Conservation (phyloP, 1,139 yeast genomes). For the Blastobotrys elegans region DNA sequence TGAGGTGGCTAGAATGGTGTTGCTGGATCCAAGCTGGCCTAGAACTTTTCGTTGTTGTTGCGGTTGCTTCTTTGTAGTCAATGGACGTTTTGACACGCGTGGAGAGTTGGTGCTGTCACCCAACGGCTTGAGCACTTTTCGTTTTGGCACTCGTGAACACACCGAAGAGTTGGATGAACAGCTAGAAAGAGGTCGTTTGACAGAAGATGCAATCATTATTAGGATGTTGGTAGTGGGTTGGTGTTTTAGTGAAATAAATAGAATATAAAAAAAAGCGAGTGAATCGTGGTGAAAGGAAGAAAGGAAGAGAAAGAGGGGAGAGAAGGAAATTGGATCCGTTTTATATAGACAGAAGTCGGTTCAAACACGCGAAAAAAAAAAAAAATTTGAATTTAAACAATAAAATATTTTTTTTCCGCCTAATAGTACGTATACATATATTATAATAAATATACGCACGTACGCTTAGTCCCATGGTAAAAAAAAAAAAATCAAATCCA, state of each 20-base stretch:
- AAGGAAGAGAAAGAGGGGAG: not conserved
- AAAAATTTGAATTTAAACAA: too few relatives aligned
- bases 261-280: not conserved
- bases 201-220: conserved; percentile 2
- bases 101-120: not conserved
- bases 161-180: not conserved
- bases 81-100: not conserved
- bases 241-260: not conserved
- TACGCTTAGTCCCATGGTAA: too few relatives aligned
- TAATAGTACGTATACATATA: too few relatives aligned
- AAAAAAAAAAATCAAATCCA: too few relatives aligned
- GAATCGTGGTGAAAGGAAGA: not conserved
- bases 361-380: too few relatives aligned
- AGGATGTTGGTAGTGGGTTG: not conserved
- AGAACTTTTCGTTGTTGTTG: not conserved
- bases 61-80: not conserved
- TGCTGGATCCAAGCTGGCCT: conserved; percentile 1
- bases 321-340: not conserved
- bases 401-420: too few relatives aligned
- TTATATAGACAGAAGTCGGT: too few relatives aligned
- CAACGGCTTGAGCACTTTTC: not conserved
- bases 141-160: conserved; percentile 1
- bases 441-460: too few relatives aligned
- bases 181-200: not conserved
- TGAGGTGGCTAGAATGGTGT: not conserved